phyloP scores from a whole-genome alignment of 2,329 filamentous ascomycete species.

The Xylaria sp. region DNA sequence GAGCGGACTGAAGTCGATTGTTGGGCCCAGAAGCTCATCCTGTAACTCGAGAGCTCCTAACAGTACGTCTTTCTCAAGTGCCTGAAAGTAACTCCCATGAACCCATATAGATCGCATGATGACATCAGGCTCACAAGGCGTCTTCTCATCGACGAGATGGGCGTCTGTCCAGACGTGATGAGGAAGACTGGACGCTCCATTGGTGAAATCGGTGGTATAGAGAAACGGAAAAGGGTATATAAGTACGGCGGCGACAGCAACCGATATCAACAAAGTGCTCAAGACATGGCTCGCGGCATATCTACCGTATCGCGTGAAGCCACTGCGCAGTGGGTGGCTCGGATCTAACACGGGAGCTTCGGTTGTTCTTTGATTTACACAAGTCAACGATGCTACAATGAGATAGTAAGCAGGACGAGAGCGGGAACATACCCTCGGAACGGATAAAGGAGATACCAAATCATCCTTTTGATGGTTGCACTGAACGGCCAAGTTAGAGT shows the following conservation, averaged over 20 bases:
- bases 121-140: constrained; percentile 66
- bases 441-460: constrained; percentile 80
- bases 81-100: constrained; percentile 80
- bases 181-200: constrained; percentile 73
- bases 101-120: constrained; percentile 84
- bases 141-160: constrained; percentile 62
- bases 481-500: constrained; percentile 23
- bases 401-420: background rate
- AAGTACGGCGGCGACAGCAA: constrained; percentile 70
- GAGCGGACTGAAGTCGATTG: constrained; percentile 60
- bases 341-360: constrained; percentile 71
- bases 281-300: constrained; percentile 76
- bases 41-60: constrained; percentile 72
- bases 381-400: constrained; percentile 28
- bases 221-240: constrained; percentile 79
- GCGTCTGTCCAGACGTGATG: constrained; percentile 84
- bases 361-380: constrained; percentile 64
- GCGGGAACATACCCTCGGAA: constrained; percentile 69
- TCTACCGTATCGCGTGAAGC: constrained; percentile 72
- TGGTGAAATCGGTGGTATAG: constrained; percentile 73
- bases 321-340: constrained; percentile 67
- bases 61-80: constrained; percentile 69
- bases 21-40: constrained; percentile 68
- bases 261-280: constrained; percentile 74
- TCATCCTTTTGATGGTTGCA: constrained; percentile 55